Conservation (phyloP, 176 grass and related monocot species). For the Panicum miliaceum region DNA sequence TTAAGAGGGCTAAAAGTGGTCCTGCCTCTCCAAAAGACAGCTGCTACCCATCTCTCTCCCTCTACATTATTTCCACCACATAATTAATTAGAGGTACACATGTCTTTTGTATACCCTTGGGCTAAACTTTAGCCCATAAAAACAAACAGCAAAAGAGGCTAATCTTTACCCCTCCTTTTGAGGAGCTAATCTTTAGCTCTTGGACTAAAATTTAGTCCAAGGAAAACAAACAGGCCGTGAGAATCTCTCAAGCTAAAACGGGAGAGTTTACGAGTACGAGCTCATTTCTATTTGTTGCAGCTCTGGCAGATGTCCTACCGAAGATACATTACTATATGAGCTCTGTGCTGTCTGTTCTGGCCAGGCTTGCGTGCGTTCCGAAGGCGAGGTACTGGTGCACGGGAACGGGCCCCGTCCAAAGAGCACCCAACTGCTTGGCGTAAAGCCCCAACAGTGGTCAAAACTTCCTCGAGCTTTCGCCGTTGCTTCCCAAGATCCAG, state of each 20-base stretch:
- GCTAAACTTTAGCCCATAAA: too few species aligned
- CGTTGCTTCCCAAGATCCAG: constrained; percentile 18
- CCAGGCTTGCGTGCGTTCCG: neutral
- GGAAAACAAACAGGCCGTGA: too few species aligned
- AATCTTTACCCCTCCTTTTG: too few species aligned
- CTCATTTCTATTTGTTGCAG: neutral
- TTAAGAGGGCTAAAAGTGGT: too few species aligned
- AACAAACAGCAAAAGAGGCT: too few species aligned
- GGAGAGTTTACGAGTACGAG: neutral
- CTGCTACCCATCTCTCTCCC: too few species aligned
- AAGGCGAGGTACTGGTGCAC: neutral
- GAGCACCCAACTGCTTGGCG: neutral
- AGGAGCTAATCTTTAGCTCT: too few species aligned
- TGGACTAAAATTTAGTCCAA: too few species aligned
- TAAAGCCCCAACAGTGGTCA: constrained; percentile 36
- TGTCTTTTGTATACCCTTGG: too few species aligned
- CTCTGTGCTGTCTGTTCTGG: neutral
- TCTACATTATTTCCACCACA: too few species aligned
- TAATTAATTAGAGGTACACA: too few species aligned
- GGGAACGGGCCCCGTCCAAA: constrained; percentile 12
- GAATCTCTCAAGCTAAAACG: neutral
- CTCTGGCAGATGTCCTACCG: neutral
- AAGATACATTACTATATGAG: neutral
- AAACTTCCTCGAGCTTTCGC: constrained; percentile 19
- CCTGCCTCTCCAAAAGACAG: too few species aligned